Evolutionary conservation across 257 asterid species (phyloP), one percentile per base, ranked within the genome.

Genomic region (Nyctanthes arbortristis): DNA sequence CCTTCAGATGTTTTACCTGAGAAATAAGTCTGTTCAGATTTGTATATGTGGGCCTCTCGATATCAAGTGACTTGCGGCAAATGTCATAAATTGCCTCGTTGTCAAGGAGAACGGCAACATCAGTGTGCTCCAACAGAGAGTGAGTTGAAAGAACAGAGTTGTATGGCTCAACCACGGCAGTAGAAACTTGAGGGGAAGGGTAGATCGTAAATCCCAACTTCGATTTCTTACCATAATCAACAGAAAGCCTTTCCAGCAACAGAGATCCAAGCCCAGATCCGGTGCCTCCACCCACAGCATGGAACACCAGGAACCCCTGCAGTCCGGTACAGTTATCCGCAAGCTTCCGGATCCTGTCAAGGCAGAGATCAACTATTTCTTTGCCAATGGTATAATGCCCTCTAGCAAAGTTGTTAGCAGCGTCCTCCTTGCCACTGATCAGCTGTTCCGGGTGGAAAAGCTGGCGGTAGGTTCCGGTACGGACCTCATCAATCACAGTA

Each of bases 231-330:
- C n/a, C n/a, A n/a, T n/a, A n/a, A n/a, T n/a, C n/a, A n/a, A n/a
- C n/a, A n/a, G n/a, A n/a, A n/a, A n/a, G n/a, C n/a, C n/a, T n/a
- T n/a, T n/a, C n/a, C n/a, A n/a, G n/a, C n/a, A n/a, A n/a, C n/a
- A n/a, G n/a, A n/a, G n/a, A n/a, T n/a, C n/a, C n/a, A n/a, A n/a
- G n/a, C n/a, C n/a, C n/a, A n/a, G n/a, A n/a, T n/a, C n/a, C n/a
- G n/a, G n/a, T n/a, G n/a, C n/a, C n/a, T n/a, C 97, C 97, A 27
- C 97, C 97, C 14, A 91, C 97, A n/a, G 97, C 97, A 20, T 91
- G 97, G 86, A 91, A 91, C 27, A 91, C 97, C 1, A 91, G 74
- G 81, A 91, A 91, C 0, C 97, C 97, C 72, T 91, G 97, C 33
- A 91, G 79, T 0, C 97, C 97, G n/a, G 97, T 91, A 39, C 97